Conservation (phyloP, 23 red algal species). For the Gracilaria vermiculophylla region DNA sequence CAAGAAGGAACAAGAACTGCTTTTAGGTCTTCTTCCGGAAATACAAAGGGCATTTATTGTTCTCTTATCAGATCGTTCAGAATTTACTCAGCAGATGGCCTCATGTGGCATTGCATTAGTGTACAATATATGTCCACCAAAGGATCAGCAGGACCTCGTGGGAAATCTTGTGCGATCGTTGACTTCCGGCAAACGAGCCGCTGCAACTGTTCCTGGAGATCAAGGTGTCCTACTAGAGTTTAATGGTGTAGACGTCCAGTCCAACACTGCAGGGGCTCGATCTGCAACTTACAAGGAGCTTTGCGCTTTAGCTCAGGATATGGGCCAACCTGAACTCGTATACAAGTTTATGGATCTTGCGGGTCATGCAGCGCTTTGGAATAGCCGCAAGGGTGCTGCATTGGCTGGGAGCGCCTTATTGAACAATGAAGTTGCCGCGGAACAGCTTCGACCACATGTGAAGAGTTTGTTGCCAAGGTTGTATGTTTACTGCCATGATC, state of each 20-base stretch:
- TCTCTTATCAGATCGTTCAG: conserved; percentile 51
- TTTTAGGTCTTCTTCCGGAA: conserved; percentile 25
- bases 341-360: conserved; percentile 87
- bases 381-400: conserved; percentile 70
- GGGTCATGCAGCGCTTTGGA: conserved; percentile 66
- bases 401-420: conserved; percentile 64
- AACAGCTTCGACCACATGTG: conserved; percentile 73
- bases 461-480: conserved; percentile 55
- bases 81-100: conserved; percentile 71
- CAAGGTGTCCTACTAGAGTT: conserved; percentile 47
- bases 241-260: conserved; percentile 24
- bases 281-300: conserved; percentile 72
- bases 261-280: background rate
- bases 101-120: conserved; percentile 66
- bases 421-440: conserved; percentile 40
- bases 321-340: conserved; percentile 74
- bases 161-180: conserved; percentile 55
- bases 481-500: conserved; percentile 74
- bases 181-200: conserved; percentile 45
- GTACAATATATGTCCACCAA: conserved; percentile 47
- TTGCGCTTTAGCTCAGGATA: conserved; percentile 55
- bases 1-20: conserved; percentile 6
- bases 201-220: conserved; percentile 70
- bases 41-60: conserved; percentile 65
- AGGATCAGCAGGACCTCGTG: conserved; percentile 60